phyloP scores from a whole-genome alignment of 2,329 filamentous ascomycete species.

The Xylariales sp. region DNA sequence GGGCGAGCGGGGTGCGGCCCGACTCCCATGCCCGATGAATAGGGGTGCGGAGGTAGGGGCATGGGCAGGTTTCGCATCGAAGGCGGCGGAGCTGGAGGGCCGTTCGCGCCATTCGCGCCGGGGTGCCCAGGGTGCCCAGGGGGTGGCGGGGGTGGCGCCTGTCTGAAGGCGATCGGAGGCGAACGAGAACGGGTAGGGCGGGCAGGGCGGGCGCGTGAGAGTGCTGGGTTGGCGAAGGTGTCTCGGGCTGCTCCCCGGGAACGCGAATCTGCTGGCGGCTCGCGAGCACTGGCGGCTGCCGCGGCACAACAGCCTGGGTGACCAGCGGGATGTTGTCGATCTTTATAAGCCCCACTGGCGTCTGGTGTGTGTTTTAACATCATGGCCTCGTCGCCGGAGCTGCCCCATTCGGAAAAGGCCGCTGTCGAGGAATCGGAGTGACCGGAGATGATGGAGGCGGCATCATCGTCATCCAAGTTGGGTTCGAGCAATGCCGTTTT shows the following conservation, averaged over 20 bases:
- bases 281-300: neutral
- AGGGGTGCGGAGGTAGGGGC: conserved; percentile 9
- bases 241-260: conserved; percentile 12
- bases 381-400: conserved; percentile 45
- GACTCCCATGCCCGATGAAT: conserved; percentile 1
- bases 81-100: conserved; percentile 27
- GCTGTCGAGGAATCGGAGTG: conserved; percentile 43
- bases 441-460: conserved; percentile 43
- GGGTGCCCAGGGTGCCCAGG: conserved; percentile 20
- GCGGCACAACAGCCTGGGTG: conserved; percentile 1
- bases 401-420: conserved; percentile 44
- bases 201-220: conserved; percentile 17
- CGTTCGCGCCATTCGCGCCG: conserved; percentile 18
- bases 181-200: conserved; percentile 29
- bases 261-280: conserved; percentile 21
- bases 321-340: conserved; percentile 14
- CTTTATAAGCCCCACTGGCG: conserved; percentile 7
- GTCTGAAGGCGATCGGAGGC: conserved; percentile 15
- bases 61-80: conserved; percentile 22
- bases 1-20: conserved; percentile 17
- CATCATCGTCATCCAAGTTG: conserved; percentile 40
- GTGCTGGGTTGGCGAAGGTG: conserved; percentile 1
- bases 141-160: conserved; percentile 25
- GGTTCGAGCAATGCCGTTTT: conserved; percentile 35
- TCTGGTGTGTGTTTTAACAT: conserved; percentile 12